Evolutionary conservation across 75 land plant genomes (phyloP).

Genomic region (Pseudotsuga menziesii): DNA sequence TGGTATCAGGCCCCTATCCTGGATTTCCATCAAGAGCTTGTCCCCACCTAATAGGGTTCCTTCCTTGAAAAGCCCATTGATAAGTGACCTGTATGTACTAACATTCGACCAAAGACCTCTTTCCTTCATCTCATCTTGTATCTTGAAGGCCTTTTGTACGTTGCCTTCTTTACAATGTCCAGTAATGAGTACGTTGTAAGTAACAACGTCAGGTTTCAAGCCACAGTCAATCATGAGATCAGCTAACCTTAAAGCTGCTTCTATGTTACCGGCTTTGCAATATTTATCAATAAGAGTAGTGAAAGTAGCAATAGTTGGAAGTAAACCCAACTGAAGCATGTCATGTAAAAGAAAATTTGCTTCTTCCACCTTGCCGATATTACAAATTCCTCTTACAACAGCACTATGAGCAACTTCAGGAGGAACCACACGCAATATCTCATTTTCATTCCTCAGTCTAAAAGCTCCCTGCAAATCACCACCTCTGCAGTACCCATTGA

Average conservation of each 20-base stretch:
- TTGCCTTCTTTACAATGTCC: slow-evolving; percentile 40
- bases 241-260: slow-evolving; percentile 39
- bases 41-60: not conserved
- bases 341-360: slow-evolving; percentile 29
- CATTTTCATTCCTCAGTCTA: slow-evolving; percentile 46
- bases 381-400: slow-evolving; percentile 43
- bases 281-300: slow-evolving; percentile 50
- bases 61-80: slow-evolving; percentile 9
- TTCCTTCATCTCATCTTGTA: slow-evolving; percentile 56
- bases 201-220: slow-evolving; percentile 42
- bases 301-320: slow-evolving; percentile 57
- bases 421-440: slow-evolving; percentile 22
- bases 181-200: slow-evolving; percentile 60
- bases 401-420: slow-evolving; percentile 43
- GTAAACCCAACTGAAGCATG: slow-evolving; percentile 27
- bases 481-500: slow-evolving; percentile 39
- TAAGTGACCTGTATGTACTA: slow-evolving; percentile 52
- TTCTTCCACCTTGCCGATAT: slow-evolving; percentile 50
- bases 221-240: slow-evolving; percentile 36
- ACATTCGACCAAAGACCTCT: slow-evolving; percentile 39
- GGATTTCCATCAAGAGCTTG: slow-evolving; percentile 4
- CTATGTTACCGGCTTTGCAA: slow-evolving; percentile 35
- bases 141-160: slow-evolving; percentile 27
- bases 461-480: slow-evolving; percentile 53
- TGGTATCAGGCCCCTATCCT: slow-evolving; percentile 3